Conservation (phyloP, 192 early-diverging fungal genomes). For the Chytriomyces confervae region DNA sequence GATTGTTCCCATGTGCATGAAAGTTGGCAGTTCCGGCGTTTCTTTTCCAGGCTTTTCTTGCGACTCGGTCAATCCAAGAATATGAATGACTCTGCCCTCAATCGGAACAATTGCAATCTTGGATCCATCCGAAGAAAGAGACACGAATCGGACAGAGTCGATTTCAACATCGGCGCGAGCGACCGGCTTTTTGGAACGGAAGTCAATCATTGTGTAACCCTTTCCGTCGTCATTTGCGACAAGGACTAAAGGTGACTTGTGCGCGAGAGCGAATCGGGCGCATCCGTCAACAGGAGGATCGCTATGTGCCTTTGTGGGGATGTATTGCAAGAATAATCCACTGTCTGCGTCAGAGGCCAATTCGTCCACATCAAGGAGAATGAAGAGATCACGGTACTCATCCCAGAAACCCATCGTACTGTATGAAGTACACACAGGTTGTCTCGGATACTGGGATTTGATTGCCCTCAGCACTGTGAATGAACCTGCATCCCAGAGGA, state of each 20-base stretch:
- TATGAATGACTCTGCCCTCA: conserved; percentile 37
- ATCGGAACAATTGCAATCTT: conserved; percentile 34
- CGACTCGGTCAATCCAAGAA: conserved; percentile 26
- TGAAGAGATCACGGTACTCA: conserved; percentile 37
- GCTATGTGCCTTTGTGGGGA: conserved; percentile 30
- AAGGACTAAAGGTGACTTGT: conserved; percentile 30
- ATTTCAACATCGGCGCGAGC: conserved; percentile 28
- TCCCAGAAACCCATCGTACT: conserved; percentile 42
- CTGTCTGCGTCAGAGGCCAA: conserved; percentile 35
- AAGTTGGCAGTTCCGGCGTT: neutral
- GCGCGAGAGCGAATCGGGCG: conserved; percentile 36
- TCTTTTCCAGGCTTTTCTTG: neutral
- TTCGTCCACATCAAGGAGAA: conserved; percentile 41
- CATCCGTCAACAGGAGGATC: conserved; percentile 39
- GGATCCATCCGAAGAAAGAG: conserved; percentile 30
- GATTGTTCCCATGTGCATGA: conserved; percentile 34
- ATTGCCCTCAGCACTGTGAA: conserved; percentile 33
- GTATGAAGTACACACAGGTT: conserved; percentile 32
- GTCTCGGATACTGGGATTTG: conserved; percentile 40
- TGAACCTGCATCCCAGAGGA: conserved; percentile 35
- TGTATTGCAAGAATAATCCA: conserved; percentile 42
- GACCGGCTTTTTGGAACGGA: conserved; percentile 32
- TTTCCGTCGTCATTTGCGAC: conserved; percentile 37
- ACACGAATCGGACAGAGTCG: conserved; percentile 34
- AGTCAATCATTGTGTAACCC: conserved; percentile 40